These are phyloP conservation scores for Orbilia blumenaviensis DNA, from an alignment of 2,329 filamentous ascomycete genomes.

Conservation along the genomic window DNA sequence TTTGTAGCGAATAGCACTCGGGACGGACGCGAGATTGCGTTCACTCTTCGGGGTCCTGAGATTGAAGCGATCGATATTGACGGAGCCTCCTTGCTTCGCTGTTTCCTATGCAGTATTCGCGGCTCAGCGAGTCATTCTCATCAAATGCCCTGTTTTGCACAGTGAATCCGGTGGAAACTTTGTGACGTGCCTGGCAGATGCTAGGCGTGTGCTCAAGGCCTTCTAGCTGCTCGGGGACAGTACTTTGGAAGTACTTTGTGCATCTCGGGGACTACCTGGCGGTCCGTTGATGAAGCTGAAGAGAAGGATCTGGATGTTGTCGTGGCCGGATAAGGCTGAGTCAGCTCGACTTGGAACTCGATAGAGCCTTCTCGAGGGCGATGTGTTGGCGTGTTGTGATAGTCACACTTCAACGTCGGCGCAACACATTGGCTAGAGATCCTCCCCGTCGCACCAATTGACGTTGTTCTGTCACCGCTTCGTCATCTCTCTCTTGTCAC, in stretches of 20 bases:
- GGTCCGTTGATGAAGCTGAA: neutral
- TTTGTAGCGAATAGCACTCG: slow-evolving; percentile 14
- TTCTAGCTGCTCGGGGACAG: neutral
- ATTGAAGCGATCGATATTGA: neutral
- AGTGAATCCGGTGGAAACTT: slow-evolving; percentile 11
- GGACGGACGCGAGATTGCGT: slow-evolving; percentile 14
- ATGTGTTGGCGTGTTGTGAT: slow-evolving; percentile 24
- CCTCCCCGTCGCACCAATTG: slow-evolving; percentile 6
- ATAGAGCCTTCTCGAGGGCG: neutral
- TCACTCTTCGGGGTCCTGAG: neutral
- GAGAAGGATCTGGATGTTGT: neutral
- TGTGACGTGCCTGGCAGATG: slow-evolving; percentile 10
- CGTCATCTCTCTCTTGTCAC: neutral
- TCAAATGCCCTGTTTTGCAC: slow-evolving; percentile 2
- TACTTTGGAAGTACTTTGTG: slow-evolving; percentile 25
- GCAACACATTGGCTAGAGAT: slow-evolving; percentile 19
- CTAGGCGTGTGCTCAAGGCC: neutral
- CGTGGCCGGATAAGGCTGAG: neutral
- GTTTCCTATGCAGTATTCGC: slow-evolving; percentile 4
- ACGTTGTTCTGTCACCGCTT: neutral
- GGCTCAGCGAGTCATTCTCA: slow-evolving; percentile 11
- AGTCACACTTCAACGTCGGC: slow-evolving; percentile 5
- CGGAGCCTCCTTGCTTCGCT: slow-evolving; percentile 18
- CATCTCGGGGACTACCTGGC: slow-evolving; percentile 1
- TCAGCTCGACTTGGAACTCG: neutral